Percentiles rank a stretch among this genome's conserved stretches.
phyloP scores from a whole-genome alignment of 1,284 basidiomycete species.

The Limonomyces culmigenus region DNA sequence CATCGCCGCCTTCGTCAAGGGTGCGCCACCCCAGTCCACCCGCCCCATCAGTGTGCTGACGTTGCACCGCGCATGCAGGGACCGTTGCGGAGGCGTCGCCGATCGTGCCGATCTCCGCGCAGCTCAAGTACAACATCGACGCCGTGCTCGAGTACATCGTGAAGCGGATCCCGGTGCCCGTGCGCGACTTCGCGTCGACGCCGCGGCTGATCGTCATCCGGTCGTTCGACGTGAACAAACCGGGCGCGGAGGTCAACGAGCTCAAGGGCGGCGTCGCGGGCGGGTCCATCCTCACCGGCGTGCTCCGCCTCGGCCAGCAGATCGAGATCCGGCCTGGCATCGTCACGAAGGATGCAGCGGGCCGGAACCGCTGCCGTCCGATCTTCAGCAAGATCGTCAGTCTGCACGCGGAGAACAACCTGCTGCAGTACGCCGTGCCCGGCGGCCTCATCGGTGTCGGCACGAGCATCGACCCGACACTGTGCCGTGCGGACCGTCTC shows the following conservation, averaged over 20 bases:
- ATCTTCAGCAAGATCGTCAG: slow-evolving; percentile 88
- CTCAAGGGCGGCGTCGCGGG: slow-evolving; percentile 97
- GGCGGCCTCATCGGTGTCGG: slow-evolving; percentile 98
- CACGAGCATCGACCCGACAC: slow-evolving; percentile 89
- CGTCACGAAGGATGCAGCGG: slow-evolving; percentile 88
- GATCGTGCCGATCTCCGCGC: slow-evolving; percentile 96
- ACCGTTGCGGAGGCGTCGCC: slow-evolving; percentile 95
- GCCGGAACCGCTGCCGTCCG: slow-evolving; percentile 83
- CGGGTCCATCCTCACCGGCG: slow-evolving; percentile 88
- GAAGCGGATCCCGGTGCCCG: slow-evolving; percentile 87
- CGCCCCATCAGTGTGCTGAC: slow-evolving; percentile 2
- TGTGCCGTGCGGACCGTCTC: slow-evolving; percentile 92
- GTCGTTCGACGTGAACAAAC: slow-evolving; percentile 99
- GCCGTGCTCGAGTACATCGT: slow-evolving; percentile 99
- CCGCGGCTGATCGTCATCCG: slow-evolving; percentile 95
- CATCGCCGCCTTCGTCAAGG: slow-evolving; percentile 85
- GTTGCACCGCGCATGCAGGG: slow-evolving; percentile 39
- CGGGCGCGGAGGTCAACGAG: slow-evolving; percentile 92
- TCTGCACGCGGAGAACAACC: slow-evolving; percentile 88
- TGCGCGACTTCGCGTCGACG: slow-evolving; percentile 83
- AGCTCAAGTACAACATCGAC: slow-evolving; percentile 98
- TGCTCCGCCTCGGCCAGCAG: slow-evolving; percentile 82
- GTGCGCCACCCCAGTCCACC: slow-evolving; percentile 18
- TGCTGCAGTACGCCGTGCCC: slow-evolving; percentile 89
- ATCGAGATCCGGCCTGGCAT: slow-evolving; percentile 97